These are phyloP conservation scores for Flueggea neowawraea DNA, from an alignment of 441 rosid genomes.

Conservation along the genomic window DNA sequence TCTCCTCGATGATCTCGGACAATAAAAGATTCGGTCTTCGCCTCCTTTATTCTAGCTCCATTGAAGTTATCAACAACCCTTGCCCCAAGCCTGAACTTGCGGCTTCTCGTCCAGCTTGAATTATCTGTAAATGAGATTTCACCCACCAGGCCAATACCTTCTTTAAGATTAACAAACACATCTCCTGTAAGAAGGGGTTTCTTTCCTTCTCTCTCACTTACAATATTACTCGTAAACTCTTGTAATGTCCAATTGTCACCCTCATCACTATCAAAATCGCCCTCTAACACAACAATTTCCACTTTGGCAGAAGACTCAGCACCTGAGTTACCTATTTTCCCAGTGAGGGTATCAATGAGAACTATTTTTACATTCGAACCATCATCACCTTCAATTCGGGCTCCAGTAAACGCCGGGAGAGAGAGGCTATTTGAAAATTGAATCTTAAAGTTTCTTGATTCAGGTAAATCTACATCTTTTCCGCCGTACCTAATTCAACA, in stretches of 20 bases:
- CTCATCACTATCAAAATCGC: constrained; percentile 77
- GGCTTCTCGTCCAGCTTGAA: constrained; percentile 99
- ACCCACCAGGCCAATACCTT: constrained; percentile 61
- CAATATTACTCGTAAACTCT: constrained; percentile 80
- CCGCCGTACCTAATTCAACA: constrained; percentile 53
- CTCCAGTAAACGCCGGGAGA: constrained; percentile 89
- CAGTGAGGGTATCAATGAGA: constrained; percentile 58
- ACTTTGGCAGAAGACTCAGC: constrained; percentile 73
- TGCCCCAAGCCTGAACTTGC: constrained; percentile 91
- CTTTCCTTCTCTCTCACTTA: constrained; percentile 93
- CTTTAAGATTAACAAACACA: constrained; percentile 50
- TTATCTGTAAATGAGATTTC: constrained; percentile 92
- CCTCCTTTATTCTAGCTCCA: constrained; percentile 60
- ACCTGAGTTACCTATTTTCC: constrained; percentile 54
- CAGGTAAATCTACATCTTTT: constrained; percentile 52
- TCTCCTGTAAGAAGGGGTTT: constrained; percentile 90
- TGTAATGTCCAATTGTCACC: constrained; percentile 66
- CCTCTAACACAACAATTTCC: constrained; percentile 91
- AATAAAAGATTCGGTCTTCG: constrained; percentile 76
- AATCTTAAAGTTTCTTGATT: constrained; percentile 65
- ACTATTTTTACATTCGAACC: constrained; percentile 54
- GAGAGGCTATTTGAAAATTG: constrained; percentile 65
- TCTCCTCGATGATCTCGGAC: constrained; percentile 99
- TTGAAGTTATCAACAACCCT: constrained; percentile 64
- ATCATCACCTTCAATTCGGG: constrained; percentile 89